Evolutionary conservation across 495 filamentous ascomycete genomes (phyloP).

Genomic region (Aeminium ludgeri): DNA sequence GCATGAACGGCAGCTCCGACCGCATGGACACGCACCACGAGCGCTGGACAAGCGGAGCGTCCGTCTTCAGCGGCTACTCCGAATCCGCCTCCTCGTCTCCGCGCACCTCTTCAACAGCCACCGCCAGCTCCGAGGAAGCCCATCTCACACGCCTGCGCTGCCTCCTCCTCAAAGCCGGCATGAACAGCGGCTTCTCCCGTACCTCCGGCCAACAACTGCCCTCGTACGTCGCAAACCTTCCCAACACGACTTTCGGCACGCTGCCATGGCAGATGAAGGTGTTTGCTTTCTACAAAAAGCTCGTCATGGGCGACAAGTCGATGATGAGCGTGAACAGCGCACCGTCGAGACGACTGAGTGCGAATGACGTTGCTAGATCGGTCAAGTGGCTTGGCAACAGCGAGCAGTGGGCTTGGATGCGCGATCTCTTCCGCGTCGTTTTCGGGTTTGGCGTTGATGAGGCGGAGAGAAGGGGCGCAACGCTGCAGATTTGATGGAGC

Average conservation of each 20-base stretch:
- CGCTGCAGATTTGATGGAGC: background rate
- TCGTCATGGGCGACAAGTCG: slow-evolving; percentile 51
- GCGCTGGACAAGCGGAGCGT: slow-evolving; percentile 58
- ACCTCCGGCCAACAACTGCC: slow-evolving; percentile 37
- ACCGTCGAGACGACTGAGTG: slow-evolving; percentile 41
- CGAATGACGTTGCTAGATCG: slow-evolving; percentile 56
- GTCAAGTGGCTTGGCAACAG: slow-evolving; percentile 54
- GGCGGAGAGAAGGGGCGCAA: slow-evolving; percentile 25
- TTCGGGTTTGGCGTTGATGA: slow-evolving; percentile 73
- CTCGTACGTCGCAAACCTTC: slow-evolving; percentile 57
- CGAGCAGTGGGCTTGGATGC: slow-evolving; percentile 54
- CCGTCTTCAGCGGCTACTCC: slow-evolving; percentile 52
- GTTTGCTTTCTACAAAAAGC: slow-evolving; percentile 57
- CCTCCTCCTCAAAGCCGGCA: slow-evolving; percentile 64
- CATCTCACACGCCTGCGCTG: slow-evolving; percentile 58
- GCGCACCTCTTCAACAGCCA: slow-evolving; percentile 46
- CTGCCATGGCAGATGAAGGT: slow-evolving; percentile 50
- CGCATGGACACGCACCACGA: slow-evolving; percentile 18
- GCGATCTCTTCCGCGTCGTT: slow-evolving; percentile 66
- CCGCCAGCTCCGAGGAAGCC: slow-evolving; percentile 45
- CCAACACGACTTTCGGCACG: slow-evolving; percentile 59
- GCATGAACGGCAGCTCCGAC: slow-evolving; percentile 11
- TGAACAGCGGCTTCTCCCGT: slow-evolving; percentile 54
- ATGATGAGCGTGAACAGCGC: slow-evolving; percentile 39
- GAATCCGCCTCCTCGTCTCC: slow-evolving; percentile 37